A percentile compares a stretch with the other conserved stretches of the same genome.
phyloP scores from a whole-genome alignment of 768 basidiomycete genomes.

The Agaricus subrufescens region DNA sequence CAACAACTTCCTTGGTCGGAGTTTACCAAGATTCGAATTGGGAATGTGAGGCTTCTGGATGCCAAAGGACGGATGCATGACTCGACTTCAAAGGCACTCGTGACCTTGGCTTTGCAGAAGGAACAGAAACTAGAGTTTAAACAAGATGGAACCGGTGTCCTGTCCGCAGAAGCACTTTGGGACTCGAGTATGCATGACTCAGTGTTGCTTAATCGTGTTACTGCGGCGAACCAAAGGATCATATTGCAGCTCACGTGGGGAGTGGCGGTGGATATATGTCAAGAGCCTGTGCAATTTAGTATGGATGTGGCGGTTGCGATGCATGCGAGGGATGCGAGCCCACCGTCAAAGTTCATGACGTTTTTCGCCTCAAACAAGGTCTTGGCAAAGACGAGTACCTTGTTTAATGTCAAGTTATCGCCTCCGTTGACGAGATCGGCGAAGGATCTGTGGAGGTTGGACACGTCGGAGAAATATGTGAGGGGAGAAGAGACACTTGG shows the following conservation, averaged over 20 bases:
- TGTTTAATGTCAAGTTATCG: conserved; percentile 77
- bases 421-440: conserved; percentile 85
- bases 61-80: conserved; percentile 79
- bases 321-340: conserved; percentile 77
- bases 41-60: conserved; percentile 83
- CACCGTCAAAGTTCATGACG: conserved; percentile 71
- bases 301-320: conserved; percentile 86
- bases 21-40: conserved; percentile 69
- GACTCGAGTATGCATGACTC: conserved; percentile 93
- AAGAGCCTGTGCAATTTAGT: conserved; percentile 82
- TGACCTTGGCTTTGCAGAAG: conserved; percentile 70
- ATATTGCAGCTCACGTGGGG: conserved; percentile 74
- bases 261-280: conserved; percentile 78
- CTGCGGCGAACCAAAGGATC: conserved; percentile 70
- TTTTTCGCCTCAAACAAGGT: conserved; percentile 79
- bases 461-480: conserved; percentile 94
- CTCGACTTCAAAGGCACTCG: conserved; percentile 63
- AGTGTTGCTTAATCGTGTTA: conserved; percentile 79
- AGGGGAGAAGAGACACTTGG: conserved; percentile 84
- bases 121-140: conserved; percentile 72
- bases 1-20: conserved; percentile 85
- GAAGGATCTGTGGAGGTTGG: conserved; percentile 89
- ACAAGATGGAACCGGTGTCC: conserved; percentile 74
- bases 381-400: conserved; percentile 71
- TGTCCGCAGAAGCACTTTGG: conserved; percentile 78